A percentile compares a stretch with the other conserved stretches of the same genome.
Conservation (phyloP, 1,284 basidiomycete genomes). For the Coniophora puteana region DNA sequence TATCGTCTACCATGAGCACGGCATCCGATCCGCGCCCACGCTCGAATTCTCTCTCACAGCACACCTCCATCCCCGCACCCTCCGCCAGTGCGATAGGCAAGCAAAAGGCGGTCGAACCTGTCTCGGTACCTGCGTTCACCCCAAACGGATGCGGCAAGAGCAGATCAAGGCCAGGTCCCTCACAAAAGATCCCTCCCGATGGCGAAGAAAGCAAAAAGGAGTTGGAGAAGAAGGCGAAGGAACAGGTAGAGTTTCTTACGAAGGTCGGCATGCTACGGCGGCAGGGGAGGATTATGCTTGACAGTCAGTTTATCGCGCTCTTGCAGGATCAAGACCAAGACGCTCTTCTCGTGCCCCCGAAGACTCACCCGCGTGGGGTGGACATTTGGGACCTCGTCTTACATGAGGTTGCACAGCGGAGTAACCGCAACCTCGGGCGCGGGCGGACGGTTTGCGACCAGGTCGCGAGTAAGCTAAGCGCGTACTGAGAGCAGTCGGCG, state of each 20-base stretch:
- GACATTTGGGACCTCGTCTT: constrained; percentile 58
- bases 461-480: constrained; percentile 67
- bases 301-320: constrained; percentile 9
- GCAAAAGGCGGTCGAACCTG: constrained; percentile 23
- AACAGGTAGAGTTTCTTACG: too few species aligned
- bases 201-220: too few species aligned
- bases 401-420: constrained; percentile 35
- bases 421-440: too few species aligned
- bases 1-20: constrained; percentile 17
- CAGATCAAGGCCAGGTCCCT: too few species aligned
- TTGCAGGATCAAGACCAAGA: too few species aligned
- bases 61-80: too few species aligned
- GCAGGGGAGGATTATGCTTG: constrained; percentile 31
- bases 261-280: constrained; percentile 45
- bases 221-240: too few species aligned
- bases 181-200: too few species aligned
- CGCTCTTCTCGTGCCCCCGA: too few species aligned
- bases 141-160: too few species aligned
- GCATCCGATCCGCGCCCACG: too few species aligned
- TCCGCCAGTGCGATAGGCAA: constrained; percentile 28
- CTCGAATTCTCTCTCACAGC: too few species aligned
- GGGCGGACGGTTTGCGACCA: constrained; percentile 48
- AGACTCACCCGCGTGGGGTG: constrained; percentile 31
- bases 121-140: neutral
- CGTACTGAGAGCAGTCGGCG: constrained; percentile 76